These are phyloP conservation scores for Tolypocladium ovalisporum DNA, from an alignment of 2,329 filamentous ascomycete genomes.

Conservation along the genomic window DNA sequence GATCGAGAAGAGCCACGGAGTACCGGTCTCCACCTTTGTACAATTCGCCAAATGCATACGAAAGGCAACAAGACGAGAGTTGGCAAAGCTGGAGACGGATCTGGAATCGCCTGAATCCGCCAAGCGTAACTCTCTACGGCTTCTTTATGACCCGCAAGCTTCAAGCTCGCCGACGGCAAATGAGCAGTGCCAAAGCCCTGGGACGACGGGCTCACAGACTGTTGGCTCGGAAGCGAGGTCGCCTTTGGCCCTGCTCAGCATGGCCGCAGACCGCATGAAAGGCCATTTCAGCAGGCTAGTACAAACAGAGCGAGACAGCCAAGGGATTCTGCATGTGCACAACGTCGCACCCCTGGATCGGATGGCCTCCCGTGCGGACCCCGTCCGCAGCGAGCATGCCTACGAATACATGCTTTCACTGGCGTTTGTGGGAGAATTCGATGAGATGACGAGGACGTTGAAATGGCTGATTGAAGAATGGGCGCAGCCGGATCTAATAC, in stretches of 20 bases:
- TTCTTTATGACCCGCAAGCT: not conserved
- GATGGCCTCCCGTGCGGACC: conserved; percentile 21
- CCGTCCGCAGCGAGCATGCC: conserved; percentile 23
- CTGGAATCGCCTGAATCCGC: conserved; percentile 5
- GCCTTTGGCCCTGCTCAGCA: conserved; percentile 7
- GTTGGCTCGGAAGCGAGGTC: not conserved
- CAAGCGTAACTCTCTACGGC: conserved; percentile 1
- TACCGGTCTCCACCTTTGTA: conserved; percentile 8
- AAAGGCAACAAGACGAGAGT: conserved; percentile 11
- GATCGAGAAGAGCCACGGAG: conserved; percentile 14
- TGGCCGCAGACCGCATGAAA: conserved; percentile 13
- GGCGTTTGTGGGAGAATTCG: conserved; percentile 47
- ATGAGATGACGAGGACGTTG: conserved; percentile 45
- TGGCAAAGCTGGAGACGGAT: conserved; percentile 9
- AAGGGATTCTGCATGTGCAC: conserved; percentile 7
- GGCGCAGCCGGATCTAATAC: conserved; percentile 18
- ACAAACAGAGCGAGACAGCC: conserved; percentile 11
- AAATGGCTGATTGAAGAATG: conserved; percentile 47
- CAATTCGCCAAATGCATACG: conserved; percentile 12
- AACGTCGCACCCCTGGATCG: conserved; percentile 19
- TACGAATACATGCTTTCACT: conserved; percentile 54
- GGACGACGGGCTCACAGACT: not conserved
- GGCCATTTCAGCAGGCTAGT: conserved; percentile 15
- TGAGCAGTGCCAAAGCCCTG: not conserved
- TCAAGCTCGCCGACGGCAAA: not conserved